Conservation (phyloP, 1,284 basidiomycete genomes). For the Sanguinoderma infundibulare region DNA sequence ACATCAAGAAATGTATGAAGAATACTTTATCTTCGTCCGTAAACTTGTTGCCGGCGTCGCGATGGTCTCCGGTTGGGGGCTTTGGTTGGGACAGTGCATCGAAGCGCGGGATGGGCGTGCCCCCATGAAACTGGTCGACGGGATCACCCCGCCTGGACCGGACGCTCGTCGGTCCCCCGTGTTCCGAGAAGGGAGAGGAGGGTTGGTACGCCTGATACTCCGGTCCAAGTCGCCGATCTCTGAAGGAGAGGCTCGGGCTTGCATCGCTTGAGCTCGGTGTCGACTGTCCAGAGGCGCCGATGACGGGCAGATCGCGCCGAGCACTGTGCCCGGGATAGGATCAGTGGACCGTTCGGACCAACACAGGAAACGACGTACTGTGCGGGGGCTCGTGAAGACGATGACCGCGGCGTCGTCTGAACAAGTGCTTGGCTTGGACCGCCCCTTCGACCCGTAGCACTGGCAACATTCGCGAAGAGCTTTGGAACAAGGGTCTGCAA, state of each 20-base stretch:
- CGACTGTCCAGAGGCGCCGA: too few relatives aligned
- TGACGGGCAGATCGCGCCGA: too few relatives aligned
- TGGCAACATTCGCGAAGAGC: background rate
- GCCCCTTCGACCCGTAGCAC: too few relatives aligned
- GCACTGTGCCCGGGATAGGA: too few relatives aligned
- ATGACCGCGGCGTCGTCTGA: too few relatives aligned
- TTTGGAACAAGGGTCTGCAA: background rate
- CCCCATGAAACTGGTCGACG: conserved; percentile 2
- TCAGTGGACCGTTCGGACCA: too few relatives aligned
- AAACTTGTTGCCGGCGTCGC: background rate
- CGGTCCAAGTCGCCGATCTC: background rate
- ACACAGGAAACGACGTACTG: too few relatives aligned
- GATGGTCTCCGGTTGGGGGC: background rate
- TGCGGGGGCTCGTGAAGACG: too few relatives aligned
- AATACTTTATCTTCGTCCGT: conserved; percentile 1
- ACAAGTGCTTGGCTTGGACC: too few relatives aligned
- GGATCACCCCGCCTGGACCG: conserved; percentile 4
- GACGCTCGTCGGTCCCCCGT: background rate
- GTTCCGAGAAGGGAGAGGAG: background rate
- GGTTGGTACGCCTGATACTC: background rate
- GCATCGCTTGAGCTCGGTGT: background rate
- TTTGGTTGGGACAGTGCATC: background rate
- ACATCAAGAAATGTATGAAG: conserved; percentile 7
- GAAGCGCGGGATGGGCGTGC: background rate
- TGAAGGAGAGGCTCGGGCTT: background rate